A percentile compares a stretch with the other conserved stretches of the same genome.
Evolutionary conservation across 2,329 filamentous ascomycete genomes (phyloP).

Genomic region (Didymella sp.): DNA sequence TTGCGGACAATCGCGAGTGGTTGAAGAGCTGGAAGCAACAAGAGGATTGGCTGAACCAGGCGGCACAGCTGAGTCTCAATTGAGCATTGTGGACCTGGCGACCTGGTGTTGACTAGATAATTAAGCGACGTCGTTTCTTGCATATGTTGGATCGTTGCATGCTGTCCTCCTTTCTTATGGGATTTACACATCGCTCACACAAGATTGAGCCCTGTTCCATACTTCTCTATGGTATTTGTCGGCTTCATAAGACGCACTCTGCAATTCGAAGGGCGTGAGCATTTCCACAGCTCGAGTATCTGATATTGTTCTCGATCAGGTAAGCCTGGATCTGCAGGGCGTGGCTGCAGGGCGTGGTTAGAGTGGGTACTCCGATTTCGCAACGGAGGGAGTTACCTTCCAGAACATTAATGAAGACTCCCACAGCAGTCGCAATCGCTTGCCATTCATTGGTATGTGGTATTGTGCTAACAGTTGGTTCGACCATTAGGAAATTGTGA

Average conservation of each 20-base stretch:
- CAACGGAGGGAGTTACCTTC: background rate
- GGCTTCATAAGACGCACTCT: background rate
- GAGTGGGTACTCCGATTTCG: slow-evolving; percentile 5
- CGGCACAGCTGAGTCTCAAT: slow-evolving; percentile 7
- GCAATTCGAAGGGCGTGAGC: background rate
- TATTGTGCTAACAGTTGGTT: background rate
- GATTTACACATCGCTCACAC: background rate
- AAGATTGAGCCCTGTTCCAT: background rate
- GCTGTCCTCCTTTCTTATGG: background rate
- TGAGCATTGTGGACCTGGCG: background rate
- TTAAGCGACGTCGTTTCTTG: no score
- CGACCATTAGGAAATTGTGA: background rate
- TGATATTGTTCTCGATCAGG: background rate
- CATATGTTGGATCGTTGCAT: no score
- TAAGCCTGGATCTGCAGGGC: slow-evolving; percentile 2
- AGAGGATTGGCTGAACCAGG: slow-evolving; percentile 10
- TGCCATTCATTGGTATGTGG: background rate
- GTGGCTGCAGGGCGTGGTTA: slow-evolving; percentile 5
- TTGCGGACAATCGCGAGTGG: slow-evolving; percentile 47
- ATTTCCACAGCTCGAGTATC: background rate
- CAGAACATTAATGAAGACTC: background rate
- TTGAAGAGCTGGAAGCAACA: slow-evolving; percentile 37
- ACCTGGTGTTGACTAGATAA: no score
- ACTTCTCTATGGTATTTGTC: background rate
- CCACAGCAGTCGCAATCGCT: background rate